A percentile compares a stretch with the other conserved stretches of the same genome.
These are phyloP conservation scores for Fonsecaea erecta DNA, from an alignment of 2,329 filamentous ascomycete genomes.

Conservation along the genomic window DNA sequence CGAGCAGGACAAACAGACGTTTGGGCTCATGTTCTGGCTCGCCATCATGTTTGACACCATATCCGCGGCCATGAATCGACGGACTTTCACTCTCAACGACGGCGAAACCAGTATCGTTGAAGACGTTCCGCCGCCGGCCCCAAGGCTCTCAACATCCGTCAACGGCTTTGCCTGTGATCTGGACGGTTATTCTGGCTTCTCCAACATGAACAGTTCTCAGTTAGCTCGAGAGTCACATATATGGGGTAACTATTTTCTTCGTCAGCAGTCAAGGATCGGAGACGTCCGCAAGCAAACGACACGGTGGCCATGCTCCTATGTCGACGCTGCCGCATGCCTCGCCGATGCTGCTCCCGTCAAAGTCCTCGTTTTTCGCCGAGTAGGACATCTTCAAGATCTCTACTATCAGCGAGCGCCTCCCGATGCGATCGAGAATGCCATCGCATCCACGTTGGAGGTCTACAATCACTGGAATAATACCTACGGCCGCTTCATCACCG, in stretches of 20 bases:
- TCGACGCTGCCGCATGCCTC: constrained; percentile 56
- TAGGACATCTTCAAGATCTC: constrained; percentile 61
- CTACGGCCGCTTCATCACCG: constrained; percentile 58
- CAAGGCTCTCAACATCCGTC: constrained; percentile 12
- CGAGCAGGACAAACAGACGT: constrained; percentile 50
- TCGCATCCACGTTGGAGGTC: constrained; percentile 55
- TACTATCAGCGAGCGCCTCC: constrained; percentile 48
- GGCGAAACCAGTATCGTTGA: constrained; percentile 51
- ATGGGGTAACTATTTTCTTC: constrained; percentile 49
- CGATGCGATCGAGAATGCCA: constrained; percentile 54
- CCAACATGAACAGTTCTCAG: constrained; percentile 9
- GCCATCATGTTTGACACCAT: constrained; percentile 65
- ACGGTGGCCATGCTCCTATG: constrained; percentile 62
- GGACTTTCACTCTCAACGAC: constrained; percentile 52
- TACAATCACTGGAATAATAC: constrained; percentile 61
- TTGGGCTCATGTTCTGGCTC: constrained; percentile 63
- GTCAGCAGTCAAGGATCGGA: constrained; percentile 15
- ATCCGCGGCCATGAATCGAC: constrained; percentile 59
- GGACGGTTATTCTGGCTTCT: constrained; percentile 23
- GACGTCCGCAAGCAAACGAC: constrained; percentile 39
- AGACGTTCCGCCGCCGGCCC: constrained; percentile 1
- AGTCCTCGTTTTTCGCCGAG: constrained; percentile 62
- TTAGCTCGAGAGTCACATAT: constrained; percentile 36
- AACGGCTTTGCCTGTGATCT: constrained; percentile 14
- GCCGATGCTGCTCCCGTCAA: constrained; percentile 62